Conservation (phyloP, 2,329 filamentous ascomycete genomes). For the Pestalotiopsis fici region DNA sequence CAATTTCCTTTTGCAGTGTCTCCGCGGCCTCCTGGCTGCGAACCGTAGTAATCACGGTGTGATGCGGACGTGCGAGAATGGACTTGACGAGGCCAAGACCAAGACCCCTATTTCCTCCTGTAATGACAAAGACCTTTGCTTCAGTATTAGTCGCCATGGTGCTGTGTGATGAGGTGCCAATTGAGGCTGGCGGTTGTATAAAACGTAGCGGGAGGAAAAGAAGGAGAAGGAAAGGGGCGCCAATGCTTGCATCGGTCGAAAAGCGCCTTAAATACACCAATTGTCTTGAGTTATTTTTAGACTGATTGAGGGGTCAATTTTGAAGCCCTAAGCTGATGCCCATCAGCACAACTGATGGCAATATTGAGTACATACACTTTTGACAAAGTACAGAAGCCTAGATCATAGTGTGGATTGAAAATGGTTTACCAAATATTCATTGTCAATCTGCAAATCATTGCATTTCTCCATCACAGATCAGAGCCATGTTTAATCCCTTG, state of each 20-base stretch:
- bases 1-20: constrained; percentile 16
- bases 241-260: neutral
- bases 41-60: constrained; percentile 44
- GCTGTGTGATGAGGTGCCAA: neutral
- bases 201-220: neutral
- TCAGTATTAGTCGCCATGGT: neutral
- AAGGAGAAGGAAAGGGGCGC: neutral
- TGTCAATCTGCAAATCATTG: no score
- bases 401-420: no score
- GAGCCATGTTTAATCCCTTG: no score
- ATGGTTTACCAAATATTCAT: no score
- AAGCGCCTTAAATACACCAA: neutral
- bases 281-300: neutral
- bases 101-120: constrained; percentile 41
- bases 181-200: neutral
- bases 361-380: neutral
- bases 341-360: neutral
- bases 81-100: constrained; percentile 35
- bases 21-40: constrained; percentile 25
- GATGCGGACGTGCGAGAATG: constrained; percentile 51
- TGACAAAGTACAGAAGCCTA: no score
- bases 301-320: neutral
- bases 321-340: neutral
- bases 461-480: no score
- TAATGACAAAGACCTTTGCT: constrained; percentile 34